Conservation (phyloP, 495 filamentous ascomycete genomes). For the Neurospora sp. region DNA sequence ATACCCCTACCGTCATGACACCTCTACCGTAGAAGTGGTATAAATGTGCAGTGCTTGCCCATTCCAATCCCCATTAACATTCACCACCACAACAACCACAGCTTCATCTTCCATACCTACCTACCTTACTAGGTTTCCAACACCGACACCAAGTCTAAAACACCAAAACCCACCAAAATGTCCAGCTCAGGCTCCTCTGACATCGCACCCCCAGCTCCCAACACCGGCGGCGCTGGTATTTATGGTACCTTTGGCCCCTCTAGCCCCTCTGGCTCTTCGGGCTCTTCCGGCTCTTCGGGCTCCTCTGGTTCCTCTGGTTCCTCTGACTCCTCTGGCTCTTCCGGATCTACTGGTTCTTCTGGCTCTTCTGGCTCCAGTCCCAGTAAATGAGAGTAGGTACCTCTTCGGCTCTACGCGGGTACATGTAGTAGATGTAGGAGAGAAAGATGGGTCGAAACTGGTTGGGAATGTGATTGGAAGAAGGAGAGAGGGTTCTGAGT, state of each 20-base stretch:
- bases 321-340: background rate
- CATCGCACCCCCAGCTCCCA: background rate
- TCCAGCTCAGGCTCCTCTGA: background rate
- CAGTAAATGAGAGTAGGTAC: background rate
- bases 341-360: background rate
- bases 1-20: background rate
- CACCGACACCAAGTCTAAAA: background rate
- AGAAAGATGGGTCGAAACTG: too few relatives aligned
- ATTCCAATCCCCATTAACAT: background rate
- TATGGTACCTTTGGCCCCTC: background rate
- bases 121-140: background rate
- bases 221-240: background rate
- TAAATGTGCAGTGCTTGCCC: background rate
- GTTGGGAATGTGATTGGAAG: too few relatives aligned
- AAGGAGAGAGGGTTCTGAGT: too few relatives aligned
- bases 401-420: background rate
- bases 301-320: background rate
- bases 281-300: fast-evolving
- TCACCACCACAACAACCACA: background rate
- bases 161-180: background rate
- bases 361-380: background rate
- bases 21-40: background rate
- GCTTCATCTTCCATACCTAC: background rate
- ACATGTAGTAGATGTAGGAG: background rate
- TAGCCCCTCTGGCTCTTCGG: background rate